Base-by-base conservation (phyloP, 345 rosid species). In the Durio zibethinus region DNA sequence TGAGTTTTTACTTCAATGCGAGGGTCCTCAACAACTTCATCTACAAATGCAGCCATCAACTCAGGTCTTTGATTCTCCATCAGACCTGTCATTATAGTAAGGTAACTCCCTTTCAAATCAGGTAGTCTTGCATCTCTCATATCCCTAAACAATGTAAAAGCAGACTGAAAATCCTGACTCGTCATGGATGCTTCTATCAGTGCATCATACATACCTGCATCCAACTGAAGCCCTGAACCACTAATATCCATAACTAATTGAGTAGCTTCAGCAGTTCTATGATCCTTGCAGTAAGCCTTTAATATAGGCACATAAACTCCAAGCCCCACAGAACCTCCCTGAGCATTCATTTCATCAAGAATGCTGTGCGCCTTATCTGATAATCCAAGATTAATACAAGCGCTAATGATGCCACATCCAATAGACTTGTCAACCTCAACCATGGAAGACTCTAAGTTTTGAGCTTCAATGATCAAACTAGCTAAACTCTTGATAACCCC, bases 21-120 rank as follows among this genome's bases (percentile, higher is more conserved):
- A 76, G 97, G 99, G 64, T 93, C 99, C 82, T 90, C 99, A 4
- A 96, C 91, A 73, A 91, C 90, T 85, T 93, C 99, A 76, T 96
- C 99, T 23, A 92, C 79, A 85, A 90, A 91, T 31, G 97, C 97
- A 73, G 98, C 97, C 97, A 92, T 90, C 77, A 92, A 84, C 84
- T 89, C 97, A 4, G 95, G 95, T 70, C 93, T 85, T 10, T 90
- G 90, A 45, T 88, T 90, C 86, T 89, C 97, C 86, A 92, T 83
- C 33, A 93, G 86, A 31, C 97, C 94, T 21, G 98, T 92, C 97
- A 93, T 92, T 74, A 92, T 85, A 7, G 99, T 90, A 73, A 93
- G 80, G 83, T 96, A 93, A 83, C 99, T 87, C 45, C 92, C 93
- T 72, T 89, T 92, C 83, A 90, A 82, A 72, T 92, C 87, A 20